Evolutionary conservation across 257 asterid species (phyloP).

Genomic region (Mitragyna speciosa): DNA sequence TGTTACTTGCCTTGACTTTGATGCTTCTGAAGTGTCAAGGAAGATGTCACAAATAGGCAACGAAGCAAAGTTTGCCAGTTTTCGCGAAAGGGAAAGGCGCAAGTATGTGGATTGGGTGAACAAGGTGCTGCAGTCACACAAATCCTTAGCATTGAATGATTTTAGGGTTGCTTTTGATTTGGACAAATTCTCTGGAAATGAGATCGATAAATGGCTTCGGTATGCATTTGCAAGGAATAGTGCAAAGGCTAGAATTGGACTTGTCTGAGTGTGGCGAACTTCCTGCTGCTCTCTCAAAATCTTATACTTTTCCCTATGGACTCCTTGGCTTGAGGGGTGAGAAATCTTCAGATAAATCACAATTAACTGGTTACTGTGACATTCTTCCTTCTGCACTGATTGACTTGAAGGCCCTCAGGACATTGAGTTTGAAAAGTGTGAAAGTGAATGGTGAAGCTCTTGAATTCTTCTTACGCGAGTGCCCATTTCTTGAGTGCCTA

Average conservation of each 20-base stretch:
- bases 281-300: too few relatives aligned
- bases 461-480: background rate
- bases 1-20: background rate
- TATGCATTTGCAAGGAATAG: constrained; percentile 18
- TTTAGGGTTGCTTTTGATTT: background rate
- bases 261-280: background rate
- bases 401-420: constrained; percentile 31
- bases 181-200: background rate
- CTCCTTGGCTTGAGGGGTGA: background rate
- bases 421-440: constrained; percentile 2
- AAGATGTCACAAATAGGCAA: background rate
- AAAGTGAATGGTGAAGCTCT: background rate
- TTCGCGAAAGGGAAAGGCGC: background rate
- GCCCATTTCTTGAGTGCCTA: constrained; percentile 34
- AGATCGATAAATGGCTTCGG: constrained; percentile 15
- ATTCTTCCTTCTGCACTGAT: too few relatives aligned
- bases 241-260: constrained; percentile 12
- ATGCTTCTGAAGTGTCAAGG: background rate
- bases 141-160: background rate
- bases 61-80: background rate
- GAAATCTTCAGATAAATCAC: too few relatives aligned
- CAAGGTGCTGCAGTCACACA: background rate
- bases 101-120: constrained; percentile 10
- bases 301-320: background rate
- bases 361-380: background rate